Percentiles rank a stretch among this genome's conserved stretches.
Conservation (phyloP, 2,329 filamentous ascomycete species). For the Penicillium sp. region DNA sequence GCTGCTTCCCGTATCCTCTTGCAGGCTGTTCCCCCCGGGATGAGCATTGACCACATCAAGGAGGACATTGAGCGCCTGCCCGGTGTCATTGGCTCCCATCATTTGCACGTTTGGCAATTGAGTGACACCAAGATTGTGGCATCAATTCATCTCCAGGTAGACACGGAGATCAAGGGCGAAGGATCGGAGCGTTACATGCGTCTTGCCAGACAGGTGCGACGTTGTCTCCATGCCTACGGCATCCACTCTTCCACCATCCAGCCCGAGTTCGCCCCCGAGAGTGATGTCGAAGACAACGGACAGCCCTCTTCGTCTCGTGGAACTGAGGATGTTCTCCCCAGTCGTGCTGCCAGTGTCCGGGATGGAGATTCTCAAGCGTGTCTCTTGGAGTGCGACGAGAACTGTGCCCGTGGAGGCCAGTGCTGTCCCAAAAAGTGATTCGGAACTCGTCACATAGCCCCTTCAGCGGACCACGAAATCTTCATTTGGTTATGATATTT, state of each 20-base stretch:
- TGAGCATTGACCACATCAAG: conserved; percentile 86
- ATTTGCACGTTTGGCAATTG: conserved; percentile 96
- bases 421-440: conserved; percentile 43
- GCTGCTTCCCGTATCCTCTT: conserved; percentile 74
- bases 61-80: conserved; percentile 85
- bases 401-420: conserved; percentile 44
- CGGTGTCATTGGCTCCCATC: conserved; percentile 87
- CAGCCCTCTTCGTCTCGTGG: conserved; percentile 25
- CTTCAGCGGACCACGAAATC: neutral
- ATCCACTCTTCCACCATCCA: conserved; percentile 98
- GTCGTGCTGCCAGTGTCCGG: conserved; percentile 39
- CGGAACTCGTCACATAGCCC: conserved; percentile 10
- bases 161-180: conserved; percentile 83
- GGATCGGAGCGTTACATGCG: conserved; percentile 83
- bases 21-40: conserved; percentile 87
- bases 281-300: conserved; percentile 34
- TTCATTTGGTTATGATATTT: neutral
- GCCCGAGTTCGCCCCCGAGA: conserved; percentile 68
- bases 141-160: conserved; percentile 88
- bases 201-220: conserved; percentile 76
- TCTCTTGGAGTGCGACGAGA: conserved; percentile 51
- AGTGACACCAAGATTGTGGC: conserved; percentile 93
- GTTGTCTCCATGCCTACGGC: conserved; percentile 90
- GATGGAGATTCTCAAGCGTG: conserved; percentile 44
- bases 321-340: conserved; percentile 26